These are phyloP conservation scores for Tricholoma saponaceum DNA, from an alignment of 768 basidiomycete species.

Conservation along the genomic window DNA sequence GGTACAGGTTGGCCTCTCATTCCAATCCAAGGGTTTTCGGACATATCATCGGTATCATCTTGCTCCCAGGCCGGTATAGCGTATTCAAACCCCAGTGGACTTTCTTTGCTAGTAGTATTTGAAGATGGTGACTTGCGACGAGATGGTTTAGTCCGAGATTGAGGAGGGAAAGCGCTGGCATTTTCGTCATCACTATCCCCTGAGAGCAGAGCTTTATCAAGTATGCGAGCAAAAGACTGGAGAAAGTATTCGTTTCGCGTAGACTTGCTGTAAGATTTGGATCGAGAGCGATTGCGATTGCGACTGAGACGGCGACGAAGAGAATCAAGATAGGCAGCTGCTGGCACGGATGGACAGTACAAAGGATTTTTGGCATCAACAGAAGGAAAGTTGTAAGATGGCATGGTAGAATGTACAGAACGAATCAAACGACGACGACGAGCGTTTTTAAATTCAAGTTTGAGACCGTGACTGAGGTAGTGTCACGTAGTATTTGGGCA, in stretches of 20 bases:
- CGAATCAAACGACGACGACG: neutral
- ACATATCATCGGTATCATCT: neutral
- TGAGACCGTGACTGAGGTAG: too few species aligned
- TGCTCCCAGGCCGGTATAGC: conserved; percentile 17
- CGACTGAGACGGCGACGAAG: conserved; percentile 31
- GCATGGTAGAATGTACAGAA: neutral
- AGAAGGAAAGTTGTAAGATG: conserved; percentile 21
- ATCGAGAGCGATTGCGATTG: conserved; percentile 14
- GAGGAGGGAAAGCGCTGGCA: neutral
- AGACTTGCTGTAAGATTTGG: neutral
- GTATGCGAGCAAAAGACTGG: conserved; percentile 28
- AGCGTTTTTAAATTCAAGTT: too few species aligned
- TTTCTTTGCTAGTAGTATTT: conserved; percentile 14
- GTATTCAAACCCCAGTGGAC: conserved; percentile 2
- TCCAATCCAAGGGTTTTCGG: conserved; percentile 14
- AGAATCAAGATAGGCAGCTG: conserved; percentile 40
- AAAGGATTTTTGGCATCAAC: conserved; percentile 54
- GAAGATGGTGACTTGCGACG: neutral
- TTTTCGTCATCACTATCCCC: conserved; percentile 13
- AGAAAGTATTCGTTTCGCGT: conserved; percentile 17
- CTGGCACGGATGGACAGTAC: conserved; percentile 51
- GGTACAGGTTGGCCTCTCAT: conserved; percentile 4
- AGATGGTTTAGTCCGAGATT: neutral
- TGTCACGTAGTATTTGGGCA: too few species aligned
- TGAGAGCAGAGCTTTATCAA: conserved; percentile 26